A percentile compares a stretch with the other conserved stretches of the same genome.
phyloP scores from a whole-genome alignment of 2,329 filamentous ascomycete species.

The Neoascochyta sp. region DNA sequence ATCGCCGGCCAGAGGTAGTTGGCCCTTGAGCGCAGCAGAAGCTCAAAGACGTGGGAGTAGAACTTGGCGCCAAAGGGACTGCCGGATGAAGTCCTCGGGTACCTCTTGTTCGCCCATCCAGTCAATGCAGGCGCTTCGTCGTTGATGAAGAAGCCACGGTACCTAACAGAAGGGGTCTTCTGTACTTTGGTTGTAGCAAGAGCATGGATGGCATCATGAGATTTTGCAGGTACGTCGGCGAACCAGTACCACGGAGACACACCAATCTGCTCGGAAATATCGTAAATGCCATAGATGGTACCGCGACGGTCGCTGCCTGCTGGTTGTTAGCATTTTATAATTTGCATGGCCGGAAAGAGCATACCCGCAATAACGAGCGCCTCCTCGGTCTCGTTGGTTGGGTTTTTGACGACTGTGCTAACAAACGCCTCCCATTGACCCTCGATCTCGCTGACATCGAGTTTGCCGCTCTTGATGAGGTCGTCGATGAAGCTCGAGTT shows the following conservation, averaged over 20 bases:
- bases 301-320: conserved; percentile 59
- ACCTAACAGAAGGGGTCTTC: conserved; percentile 60
- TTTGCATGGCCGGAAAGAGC: not conserved
- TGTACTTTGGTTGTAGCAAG: conserved; percentile 54
- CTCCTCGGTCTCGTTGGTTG: conserved; percentile 53
- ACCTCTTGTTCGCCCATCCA: conserved; percentile 61
- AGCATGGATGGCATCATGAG: conserved; percentile 54
- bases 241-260: conserved; percentile 69
- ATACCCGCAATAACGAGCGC: conserved; percentile 63
- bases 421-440: conserved; percentile 69
- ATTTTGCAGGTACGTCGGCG: conserved; percentile 57
- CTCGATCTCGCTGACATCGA: conserved; percentile 56
- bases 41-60: conserved; percentile 66
- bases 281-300: conserved; percentile 68
- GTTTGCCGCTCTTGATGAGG: conserved; percentile 53
- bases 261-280: conserved; percentile 69
- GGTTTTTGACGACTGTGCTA: conserved; percentile 56
- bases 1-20: conserved; percentile 74
- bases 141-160: conserved; percentile 67
- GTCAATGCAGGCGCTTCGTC: conserved; percentile 66
- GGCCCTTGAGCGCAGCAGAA: conserved; percentile 64
- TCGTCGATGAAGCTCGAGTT: conserved; percentile 60
- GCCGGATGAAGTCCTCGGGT: conserved; percentile 44
- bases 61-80: conserved; percentile 55
- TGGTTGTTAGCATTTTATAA: conserved; percentile 5